phyloP scores from a whole-genome alignment of 768 basidiomycete genomes.

The Xerocomellus dryophilus region DNA sequence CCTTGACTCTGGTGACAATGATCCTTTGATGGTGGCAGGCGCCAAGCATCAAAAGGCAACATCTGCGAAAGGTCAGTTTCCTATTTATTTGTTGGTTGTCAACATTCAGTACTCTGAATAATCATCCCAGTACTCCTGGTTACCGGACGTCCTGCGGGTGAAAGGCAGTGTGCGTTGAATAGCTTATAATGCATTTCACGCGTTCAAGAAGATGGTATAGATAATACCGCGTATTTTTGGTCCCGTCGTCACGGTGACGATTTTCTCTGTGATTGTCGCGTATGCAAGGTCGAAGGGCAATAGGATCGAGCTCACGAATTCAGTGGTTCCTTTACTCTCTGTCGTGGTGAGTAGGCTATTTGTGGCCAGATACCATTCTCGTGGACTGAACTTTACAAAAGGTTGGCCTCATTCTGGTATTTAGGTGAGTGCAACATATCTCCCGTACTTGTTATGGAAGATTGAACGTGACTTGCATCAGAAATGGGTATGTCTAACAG shows the following conservation, averaged over 20 bases:
- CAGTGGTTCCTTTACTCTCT: slow-evolving; percentile 82
- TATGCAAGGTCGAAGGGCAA: slow-evolving; percentile 59
- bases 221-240: slow-evolving; percentile 71
- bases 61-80: slow-evolving; percentile 49
- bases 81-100: not conserved
- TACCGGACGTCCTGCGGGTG: slow-evolving; percentile 81
- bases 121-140: slow-evolving; percentile 71
- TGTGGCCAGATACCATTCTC: not conserved
- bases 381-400: slow-evolving; percentile 25
- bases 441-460: not conserved
- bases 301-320: slow-evolving; percentile 67
- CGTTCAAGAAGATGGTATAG: slow-evolving; percentile 33
- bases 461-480: slow-evolving; percentile 23
- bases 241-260: slow-evolving; percentile 79
- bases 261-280: slow-evolving; percentile 63
- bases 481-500: slow-evolving; percentile 57
- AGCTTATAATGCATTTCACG: not conserved
- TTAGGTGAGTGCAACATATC: slow-evolving; percentile 50
- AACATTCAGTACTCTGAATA: not conserved
- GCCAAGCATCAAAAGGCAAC: slow-evolving; percentile 47
- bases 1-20: not conserved
- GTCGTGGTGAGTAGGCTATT: slow-evolving; percentile 67
- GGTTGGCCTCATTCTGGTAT: slow-evolving; percentile 88
- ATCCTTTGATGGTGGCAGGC: slow-evolving; percentile 25
- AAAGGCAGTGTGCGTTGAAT: slow-evolving; percentile 68